These are phyloP conservation scores for Russula sp. DNA, from an alignment of 768 basidiomycete species.

Conservation along the genomic window DNA sequence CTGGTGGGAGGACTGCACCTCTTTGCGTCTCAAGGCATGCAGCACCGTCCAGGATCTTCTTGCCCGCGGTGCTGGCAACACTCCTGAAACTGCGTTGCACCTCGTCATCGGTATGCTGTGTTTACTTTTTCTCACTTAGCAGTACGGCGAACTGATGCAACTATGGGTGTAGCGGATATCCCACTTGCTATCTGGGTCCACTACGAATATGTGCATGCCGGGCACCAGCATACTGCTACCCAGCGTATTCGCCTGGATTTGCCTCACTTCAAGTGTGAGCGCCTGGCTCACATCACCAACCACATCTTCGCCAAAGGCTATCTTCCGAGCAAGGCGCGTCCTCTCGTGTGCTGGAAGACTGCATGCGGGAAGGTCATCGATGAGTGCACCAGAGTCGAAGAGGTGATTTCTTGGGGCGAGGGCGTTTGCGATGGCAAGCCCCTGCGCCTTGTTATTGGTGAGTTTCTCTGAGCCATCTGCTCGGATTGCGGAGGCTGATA, in stretches of 20 bases:
- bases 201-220: constrained; percentile 36
- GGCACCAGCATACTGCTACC: constrained; percentile 31
- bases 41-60: constrained; percentile 34
- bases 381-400: constrained; percentile 28
- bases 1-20: constrained; percentile 42
- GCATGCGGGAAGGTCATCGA: constrained; percentile 33
- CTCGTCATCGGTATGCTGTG: constrained; percentile 39
- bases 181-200: constrained; percentile 40
- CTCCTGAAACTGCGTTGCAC: constrained; percentile 39
- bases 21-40: constrained; percentile 34
- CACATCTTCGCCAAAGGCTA: constrained; percentile 40
- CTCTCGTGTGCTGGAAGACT: constrained; percentile 39
- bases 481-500: background rate
- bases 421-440: constrained; percentile 35
- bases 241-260: constrained; percentile 41
- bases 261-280: constrained; percentile 32
- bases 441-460: constrained; percentile 37
- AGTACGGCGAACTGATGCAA: background rate
- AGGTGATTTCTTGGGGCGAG: constrained; percentile 30
- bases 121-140: background rate
- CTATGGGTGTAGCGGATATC: constrained; percentile 34
- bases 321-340: constrained; percentile 32
- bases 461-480: background rate
- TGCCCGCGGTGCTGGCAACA: constrained; percentile 37
- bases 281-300: constrained; percentile 43